Evolutionary conservation across 768 basidiomycete genomes (phyloP), one percentile per base, ranked within the genome.

Genomic region (Rubroboletus pulcherrimus): DNA sequence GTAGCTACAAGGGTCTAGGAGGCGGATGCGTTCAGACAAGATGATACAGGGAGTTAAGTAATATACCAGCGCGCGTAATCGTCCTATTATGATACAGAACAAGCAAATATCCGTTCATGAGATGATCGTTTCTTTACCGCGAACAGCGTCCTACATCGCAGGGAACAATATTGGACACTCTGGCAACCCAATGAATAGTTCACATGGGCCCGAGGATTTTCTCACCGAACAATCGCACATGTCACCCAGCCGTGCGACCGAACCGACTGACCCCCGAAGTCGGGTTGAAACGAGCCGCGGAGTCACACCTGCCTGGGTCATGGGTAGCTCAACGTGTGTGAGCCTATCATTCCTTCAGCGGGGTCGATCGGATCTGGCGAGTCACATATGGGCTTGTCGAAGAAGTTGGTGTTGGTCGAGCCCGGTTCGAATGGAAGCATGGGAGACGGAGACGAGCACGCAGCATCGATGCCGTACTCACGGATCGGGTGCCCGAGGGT

Each of bases 371-470:
- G 24, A 6, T 64, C 62, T 33, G 66, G 66, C 4, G 66, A 67
- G 14, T 69, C 67, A n/a, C 66, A 69, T 4, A 61, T 12, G 0
- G 62, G 54, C 34, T 46, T 37, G 50, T 46, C 53, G 14, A 64
- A 56, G 30, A 47, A 56, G 9, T 7, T 38, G 51, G 33, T 53
- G 11, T 7, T 38, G 51, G 33, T 53, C 26, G 24, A 24, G 53
- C 21, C 21, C 40, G 37, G 21, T 42, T 64, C 59, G 7, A 54
- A 39, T 7, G 41, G 17, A 10, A 46, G 43, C 21, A 42, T 7
- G 6, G 26, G 34, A 15, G 51, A 9, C 11, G n/a, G 30, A 17
- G 49, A 34, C 24, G 47, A 54, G 40, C 30, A 24, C 6, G 31
- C 21, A 26, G 21, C 21, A 4, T 24, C 26, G 12, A n/a, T 4